Conservation (phyloP, 371 early-diverging fungal species). For the Lichtheimia corymbifera region DNA sequence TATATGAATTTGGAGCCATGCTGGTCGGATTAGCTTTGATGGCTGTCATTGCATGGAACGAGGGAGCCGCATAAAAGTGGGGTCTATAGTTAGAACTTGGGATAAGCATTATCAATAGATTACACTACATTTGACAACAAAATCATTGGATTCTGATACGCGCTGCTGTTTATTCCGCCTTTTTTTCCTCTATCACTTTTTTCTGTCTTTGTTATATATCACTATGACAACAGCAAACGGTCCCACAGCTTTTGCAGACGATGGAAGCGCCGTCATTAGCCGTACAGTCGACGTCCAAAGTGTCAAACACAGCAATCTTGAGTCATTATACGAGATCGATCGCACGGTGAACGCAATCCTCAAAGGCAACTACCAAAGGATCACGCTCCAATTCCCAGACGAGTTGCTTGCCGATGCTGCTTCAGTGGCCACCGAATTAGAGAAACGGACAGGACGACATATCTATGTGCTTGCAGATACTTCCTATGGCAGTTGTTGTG, state of each 20-base stretch:
- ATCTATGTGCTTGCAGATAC: slow-evolving; percentile 90
- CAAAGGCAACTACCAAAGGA: slow-evolving; percentile 51
- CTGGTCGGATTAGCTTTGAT: slow-evolving; percentile 66
- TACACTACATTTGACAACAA: too few relatives aligned
- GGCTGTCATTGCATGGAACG: slow-evolving; percentile 66
- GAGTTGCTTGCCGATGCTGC: slow-evolving; percentile 76
- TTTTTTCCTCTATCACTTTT: too few relatives aligned
- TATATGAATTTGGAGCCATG: slow-evolving; percentile 63
- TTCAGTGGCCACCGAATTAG: slow-evolving; percentile 56
- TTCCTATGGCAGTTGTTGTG: slow-evolving; percentile 95
- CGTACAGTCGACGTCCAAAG: slow-evolving; percentile 54
- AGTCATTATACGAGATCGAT: slow-evolving; percentile 66
- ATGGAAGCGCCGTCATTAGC: slow-evolving; percentile 63
- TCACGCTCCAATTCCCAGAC: slow-evolving; percentile 95
- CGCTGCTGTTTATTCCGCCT: too few relatives aligned
- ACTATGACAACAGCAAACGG: slow-evolving; percentile 42
- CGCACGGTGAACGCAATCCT: slow-evolving; percentile 59
- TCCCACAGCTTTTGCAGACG: slow-evolving; percentile 67
- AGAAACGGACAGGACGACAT: slow-evolving; percentile 40
- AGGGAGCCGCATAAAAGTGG: slow-evolving; percentile 20
- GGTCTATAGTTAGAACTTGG: not conserved
- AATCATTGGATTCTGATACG: too few relatives aligned
- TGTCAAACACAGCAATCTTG: slow-evolving; percentile 40
- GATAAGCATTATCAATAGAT: too few relatives aligned
- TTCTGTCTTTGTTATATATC: too few relatives aligned